A percentile compares a stretch with the other conserved stretches of the same genome.
Evolutionary conservation across 192 early-diverging fungal genomes (phyloP).

Genomic region (Chytriomyces sp.): DNA sequence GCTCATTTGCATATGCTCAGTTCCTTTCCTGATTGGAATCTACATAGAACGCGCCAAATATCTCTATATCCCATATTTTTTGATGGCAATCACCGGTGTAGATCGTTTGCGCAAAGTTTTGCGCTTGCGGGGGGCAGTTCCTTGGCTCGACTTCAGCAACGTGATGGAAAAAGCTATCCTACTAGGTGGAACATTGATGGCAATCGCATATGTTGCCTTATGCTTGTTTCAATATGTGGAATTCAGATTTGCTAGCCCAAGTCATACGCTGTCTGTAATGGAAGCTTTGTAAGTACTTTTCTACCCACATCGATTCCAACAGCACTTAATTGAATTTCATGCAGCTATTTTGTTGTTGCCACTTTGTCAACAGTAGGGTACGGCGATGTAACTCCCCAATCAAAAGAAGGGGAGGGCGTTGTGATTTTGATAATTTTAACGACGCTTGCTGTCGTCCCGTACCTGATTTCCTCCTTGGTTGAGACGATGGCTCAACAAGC

Average conservation of each 20-base stretch:
- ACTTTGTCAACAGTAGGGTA: slow-evolving; percentile 75
- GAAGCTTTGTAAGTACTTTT: slow-evolving; percentile 19
- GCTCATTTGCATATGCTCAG: slow-evolving; percentile 51
- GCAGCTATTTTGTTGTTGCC: slow-evolving; percentile 64
- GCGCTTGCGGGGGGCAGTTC: slow-evolving; percentile 43
- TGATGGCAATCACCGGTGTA: slow-evolving; percentile 59
- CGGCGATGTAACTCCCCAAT: slow-evolving; percentile 66
- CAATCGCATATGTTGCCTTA: slow-evolving; percentile 62
- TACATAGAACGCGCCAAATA: slow-evolving; percentile 47
- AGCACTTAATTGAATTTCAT: not conserved
- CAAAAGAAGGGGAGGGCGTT: slow-evolving; percentile 55
- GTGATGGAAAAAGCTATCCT: slow-evolving; percentile 57
- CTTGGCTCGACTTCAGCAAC: slow-evolving; percentile 20
- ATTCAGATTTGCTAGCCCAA: slow-evolving; percentile 46
- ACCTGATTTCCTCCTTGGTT: slow-evolving; percentile 39
- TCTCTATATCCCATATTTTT: slow-evolving; percentile 67
- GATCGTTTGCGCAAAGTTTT: slow-evolving; percentile 57
- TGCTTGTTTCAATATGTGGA: slow-evolving; percentile 66
- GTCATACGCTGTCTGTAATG: too few relatives aligned
- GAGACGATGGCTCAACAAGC: slow-evolving; percentile 31
- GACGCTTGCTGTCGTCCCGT: slow-evolving; percentile 62
- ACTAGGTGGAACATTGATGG: slow-evolving; percentile 53
- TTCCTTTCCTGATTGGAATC: slow-evolving; percentile 57
- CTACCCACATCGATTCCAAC: not conserved
- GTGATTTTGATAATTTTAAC: slow-evolving; percentile 64